These are phyloP conservation scores for Tagetes erecta DNA, from an alignment of 129 eudicot species.

Conservation along the genomic window DNA sequence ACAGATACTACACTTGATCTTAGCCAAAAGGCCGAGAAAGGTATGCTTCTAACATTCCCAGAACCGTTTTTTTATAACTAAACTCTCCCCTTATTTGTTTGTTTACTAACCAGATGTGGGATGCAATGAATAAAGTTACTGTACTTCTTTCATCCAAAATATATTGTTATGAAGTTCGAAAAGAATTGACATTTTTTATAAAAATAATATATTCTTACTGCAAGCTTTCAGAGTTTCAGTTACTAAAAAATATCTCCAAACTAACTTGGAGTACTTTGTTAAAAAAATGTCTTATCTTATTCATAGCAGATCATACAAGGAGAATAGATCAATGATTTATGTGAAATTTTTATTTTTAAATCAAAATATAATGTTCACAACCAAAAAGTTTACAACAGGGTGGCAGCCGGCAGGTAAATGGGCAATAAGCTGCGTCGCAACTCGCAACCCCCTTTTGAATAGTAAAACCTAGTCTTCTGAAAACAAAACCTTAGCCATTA, in stretches of 20 bases:
- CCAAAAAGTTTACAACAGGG: too few species aligned
- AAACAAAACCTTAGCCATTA: too few species aligned
- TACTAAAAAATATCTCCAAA: neutral
- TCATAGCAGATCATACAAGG: too few species aligned
- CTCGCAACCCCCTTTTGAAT: too few species aligned
- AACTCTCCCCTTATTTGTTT: neutral
- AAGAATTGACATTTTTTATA: neutral
- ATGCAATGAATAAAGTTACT: neutral
- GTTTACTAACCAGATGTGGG: neutral
- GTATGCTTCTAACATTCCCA: conserved; percentile 15
- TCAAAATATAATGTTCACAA: too few species aligned
- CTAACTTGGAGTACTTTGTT: neutral
- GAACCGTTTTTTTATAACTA: neutral
- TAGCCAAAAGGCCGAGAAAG: conserved; percentile 85
- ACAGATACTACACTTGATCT: conserved; percentile 83
- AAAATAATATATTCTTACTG: neutral
- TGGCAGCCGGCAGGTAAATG: too few species aligned
- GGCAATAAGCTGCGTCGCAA: too few species aligned
- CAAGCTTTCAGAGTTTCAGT: neutral
- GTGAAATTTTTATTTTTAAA: too few species aligned
- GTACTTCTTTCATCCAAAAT: too few species aligned
- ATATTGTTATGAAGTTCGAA: neutral
- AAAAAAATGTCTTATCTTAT: too few species aligned
- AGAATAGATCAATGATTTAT: too few species aligned
- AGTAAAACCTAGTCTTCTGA: too few species aligned